A percentile compares a stretch with the other conserved stretches of the same genome.
These are phyloP conservation scores for Venturia pyrina DNA, from an alignment of 2,329 filamentous ascomycete genomes.

Conservation along the genomic window DNA sequence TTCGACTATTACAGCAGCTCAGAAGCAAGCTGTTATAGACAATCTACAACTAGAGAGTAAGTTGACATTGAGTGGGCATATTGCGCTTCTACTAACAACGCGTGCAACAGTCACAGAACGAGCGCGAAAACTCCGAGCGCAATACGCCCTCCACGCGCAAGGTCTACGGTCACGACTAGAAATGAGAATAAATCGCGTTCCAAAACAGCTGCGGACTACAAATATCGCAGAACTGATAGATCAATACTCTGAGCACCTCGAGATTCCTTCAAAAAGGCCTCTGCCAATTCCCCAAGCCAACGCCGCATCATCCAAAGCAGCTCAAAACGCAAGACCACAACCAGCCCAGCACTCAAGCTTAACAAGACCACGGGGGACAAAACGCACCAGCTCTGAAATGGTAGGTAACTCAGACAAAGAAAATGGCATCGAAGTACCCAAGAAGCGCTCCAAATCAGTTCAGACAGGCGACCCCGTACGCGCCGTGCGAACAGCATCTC, in stretches of 20 bases:
- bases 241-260: conserved; percentile 30
- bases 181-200: conserved; percentile 87
- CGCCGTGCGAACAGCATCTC: conserved; percentile 22
- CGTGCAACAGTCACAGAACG: conserved; percentile 63
- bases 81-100: background rate
- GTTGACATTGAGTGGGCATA: conserved; percentile 21
- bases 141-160: conserved; percentile 81
- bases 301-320: conserved; percentile 7
- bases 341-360: conserved; percentile 8
- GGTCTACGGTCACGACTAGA: conserved; percentile 78
- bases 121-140: conserved; percentile 75
- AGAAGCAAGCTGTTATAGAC: conserved; percentile 81
- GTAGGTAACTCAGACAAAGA: conserved; percentile 56
- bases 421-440: conserved; percentile 59
- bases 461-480: conserved; percentile 21
- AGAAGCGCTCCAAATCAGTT: conserved; percentile 49
- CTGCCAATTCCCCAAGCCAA: conserved; percentile 13
- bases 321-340: conserved; percentile 13
- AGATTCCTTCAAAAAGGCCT: conserved; percentile 15
- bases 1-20: conserved; percentile 33
- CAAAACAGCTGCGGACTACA: conserved; percentile 63
- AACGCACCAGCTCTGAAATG: conserved; percentile 38
- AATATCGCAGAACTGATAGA: conserved; percentile 73
- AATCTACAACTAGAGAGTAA: conserved; percentile 82
- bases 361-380: conserved; percentile 16